A percentile compares a stretch with the other conserved stretches of the same genome.
These are phyloP conservation scores for Pontederia paniculata DNA, from an alignment of 176 grass and related monocot species.

Conservation along the genomic window DNA sequence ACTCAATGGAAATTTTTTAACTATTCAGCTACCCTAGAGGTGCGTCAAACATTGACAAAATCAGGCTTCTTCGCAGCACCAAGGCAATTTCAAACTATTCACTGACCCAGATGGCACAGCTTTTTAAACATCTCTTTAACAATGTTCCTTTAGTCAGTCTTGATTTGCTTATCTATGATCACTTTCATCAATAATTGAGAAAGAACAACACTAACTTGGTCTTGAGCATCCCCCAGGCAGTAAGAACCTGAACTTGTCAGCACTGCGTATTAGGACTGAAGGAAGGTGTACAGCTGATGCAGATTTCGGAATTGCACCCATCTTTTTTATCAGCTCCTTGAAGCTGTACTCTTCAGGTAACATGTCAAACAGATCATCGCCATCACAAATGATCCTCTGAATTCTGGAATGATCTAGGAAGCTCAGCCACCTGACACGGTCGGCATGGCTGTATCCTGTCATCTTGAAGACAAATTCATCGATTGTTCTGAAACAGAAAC, in stretches of 20 bases:
- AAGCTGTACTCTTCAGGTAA: slow-evolving; percentile 94
- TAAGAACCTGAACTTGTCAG: slow-evolving; percentile 65
- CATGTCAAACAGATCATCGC: slow-evolving; percentile 88
- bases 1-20: too few relatives aligned
- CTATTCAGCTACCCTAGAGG: too few relatives aligned
- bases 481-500: slow-evolving; percentile 85
- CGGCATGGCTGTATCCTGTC: slow-evolving; percentile 82
- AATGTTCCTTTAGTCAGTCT: too few relatives aligned
- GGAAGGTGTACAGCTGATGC: slow-evolving; percentile 77
- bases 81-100: too few relatives aligned
- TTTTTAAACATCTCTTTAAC: too few relatives aligned
- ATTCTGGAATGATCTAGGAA: slow-evolving; percentile 71
- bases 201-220: slow-evolving; percentile 12
- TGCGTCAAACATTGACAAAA: too few relatives aligned
- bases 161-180: too few relatives aligned
- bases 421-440: slow-evolving; percentile 45
- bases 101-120: too few relatives aligned
- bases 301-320: slow-evolving; percentile 62
- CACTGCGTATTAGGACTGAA: slow-evolving; percentile 54
- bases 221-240: slow-evolving; percentile 90
- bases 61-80: too few relatives aligned
- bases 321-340: slow-evolving; percentile 67
- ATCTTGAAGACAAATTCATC: slow-evolving; percentile 95
- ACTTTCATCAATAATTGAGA: too few relatives aligned
- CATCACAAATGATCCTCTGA: slow-evolving; percentile 82